A percentile compares a stretch with the other conserved stretches of the same genome.
phyloP scores from a whole-genome alignment of 106 monocot species.

The Dendrobium officinale region DNA sequence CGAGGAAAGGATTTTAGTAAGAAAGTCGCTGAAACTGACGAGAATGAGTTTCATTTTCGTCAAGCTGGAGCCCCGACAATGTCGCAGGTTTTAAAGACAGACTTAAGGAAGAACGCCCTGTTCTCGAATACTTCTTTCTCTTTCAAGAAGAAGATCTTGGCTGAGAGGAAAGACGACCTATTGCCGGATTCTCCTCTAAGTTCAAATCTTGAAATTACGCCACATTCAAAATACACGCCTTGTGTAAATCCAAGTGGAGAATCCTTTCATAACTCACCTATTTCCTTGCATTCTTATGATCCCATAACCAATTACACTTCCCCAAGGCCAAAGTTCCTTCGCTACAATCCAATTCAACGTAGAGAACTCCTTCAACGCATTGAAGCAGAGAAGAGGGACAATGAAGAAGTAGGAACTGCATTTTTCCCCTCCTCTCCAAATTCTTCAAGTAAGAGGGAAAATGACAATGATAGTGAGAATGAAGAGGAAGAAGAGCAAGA shows the following conservation, averaged over 20 bases:
- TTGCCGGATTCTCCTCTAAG: not conserved
- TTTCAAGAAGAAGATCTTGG: slow-evolving; percentile 1
- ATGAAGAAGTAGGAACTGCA: not conserved
- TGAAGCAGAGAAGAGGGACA: slow-evolving; percentile 12
- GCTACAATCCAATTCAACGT: slow-evolving; percentile 34
- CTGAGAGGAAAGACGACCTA: not conserved
- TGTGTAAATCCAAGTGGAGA: no score
- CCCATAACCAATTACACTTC: slow-evolving; percentile 40
- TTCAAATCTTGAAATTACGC: not conserved
- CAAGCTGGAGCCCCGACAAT: not conserved
- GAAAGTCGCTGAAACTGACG: not conserved
- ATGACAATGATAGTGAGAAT: not conserved
- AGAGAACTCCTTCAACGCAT: slow-evolving; percentile 20
- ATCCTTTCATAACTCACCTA: no score
- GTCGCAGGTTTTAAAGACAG: not conserved
- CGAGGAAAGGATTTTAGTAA: not conserved
- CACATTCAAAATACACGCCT: not conserved
- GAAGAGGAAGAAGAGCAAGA: not conserved
- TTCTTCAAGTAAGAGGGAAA: not conserved
- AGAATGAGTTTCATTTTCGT: not conserved
- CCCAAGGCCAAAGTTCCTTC: slow-evolving; percentile 43
- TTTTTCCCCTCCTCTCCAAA: not conserved
- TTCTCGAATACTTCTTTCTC: not conserved
- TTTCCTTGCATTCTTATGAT: slow-evolving; percentile 19
- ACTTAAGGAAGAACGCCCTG: not conserved